Percentiles rank a stretch among this genome's conserved stretches.
phyloP scores from a whole-genome alignment of 306 rosid species.

The Cicer yamashitae region DNA sequence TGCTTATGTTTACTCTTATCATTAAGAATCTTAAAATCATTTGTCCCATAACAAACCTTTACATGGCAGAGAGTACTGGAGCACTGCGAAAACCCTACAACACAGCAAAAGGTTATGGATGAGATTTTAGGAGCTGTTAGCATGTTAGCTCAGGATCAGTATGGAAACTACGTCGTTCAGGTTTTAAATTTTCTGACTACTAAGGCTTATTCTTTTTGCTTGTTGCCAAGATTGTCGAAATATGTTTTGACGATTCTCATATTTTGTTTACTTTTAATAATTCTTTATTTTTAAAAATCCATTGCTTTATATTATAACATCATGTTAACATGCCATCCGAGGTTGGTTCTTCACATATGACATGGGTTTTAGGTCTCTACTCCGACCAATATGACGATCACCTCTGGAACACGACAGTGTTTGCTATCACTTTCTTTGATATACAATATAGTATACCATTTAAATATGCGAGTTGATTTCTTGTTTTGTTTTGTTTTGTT shows the following conservation, averaged over 20 bases:
- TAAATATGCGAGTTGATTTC: constrained; percentile 18
- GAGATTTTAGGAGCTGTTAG: constrained; percentile 51
- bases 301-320: neutral
- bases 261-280: neutral
- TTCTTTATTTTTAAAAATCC: neutral
- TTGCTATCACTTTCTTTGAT: neutral
- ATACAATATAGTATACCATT: neutral
- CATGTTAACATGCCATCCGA: neutral
- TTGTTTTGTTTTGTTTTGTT: constrained; percentile 9
- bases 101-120: constrained; percentile 88
- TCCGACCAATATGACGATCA: neutral
- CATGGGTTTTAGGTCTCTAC: constrained; percentile 5
- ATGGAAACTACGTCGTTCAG: constrained; percentile 97
- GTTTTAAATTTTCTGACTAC: constrained; percentile 50
- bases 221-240: neutral
- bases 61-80: constrained; percentile 85
- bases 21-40: constrained; percentile 2
- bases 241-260: neutral
- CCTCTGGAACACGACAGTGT: neutral
- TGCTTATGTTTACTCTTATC: constrained; percentile 3
- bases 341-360: neutral
- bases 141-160: constrained; percentile 97
- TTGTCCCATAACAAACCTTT: constrained; percentile 18
- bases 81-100: constrained; percentile 71
- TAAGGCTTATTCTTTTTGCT: neutral